These are phyloP conservation scores for Globisporangium ultimum DNA, from an alignment of 352 stramenopile species.

Conservation along the genomic window DNA sequence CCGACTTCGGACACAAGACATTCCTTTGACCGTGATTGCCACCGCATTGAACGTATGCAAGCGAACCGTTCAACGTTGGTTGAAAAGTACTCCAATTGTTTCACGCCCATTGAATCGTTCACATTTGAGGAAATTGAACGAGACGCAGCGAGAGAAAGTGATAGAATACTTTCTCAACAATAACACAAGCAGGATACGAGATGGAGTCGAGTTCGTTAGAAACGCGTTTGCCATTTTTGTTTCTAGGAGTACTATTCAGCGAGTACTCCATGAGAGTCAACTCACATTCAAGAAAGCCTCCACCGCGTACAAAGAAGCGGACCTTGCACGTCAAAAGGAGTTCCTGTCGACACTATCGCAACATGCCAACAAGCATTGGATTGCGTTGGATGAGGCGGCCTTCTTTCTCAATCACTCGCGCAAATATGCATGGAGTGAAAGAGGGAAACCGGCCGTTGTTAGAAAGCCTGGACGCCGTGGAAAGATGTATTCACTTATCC, in stretches of 20 bases:
- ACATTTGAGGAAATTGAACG: slow-evolving; percentile 1
- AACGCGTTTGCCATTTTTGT: background rate
- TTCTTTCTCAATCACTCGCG: slow-evolving; percentile 13
- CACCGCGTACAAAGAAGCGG: slow-evolving; percentile 1
- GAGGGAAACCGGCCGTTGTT: slow-evolving; percentile 5
- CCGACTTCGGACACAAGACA: background rate
- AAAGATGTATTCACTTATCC: slow-evolving; percentile 5
- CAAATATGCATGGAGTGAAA: slow-evolving; percentile 7
- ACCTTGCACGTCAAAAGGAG: slow-evolving; percentile 1
- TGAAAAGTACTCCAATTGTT: background rate
- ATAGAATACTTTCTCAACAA: background rate
- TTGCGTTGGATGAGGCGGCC: slow-evolving; percentile 12
- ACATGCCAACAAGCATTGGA: slow-evolving; percentile 3
- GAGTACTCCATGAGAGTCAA: background rate
- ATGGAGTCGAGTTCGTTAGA: background rate
- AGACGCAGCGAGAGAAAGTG: background rate
- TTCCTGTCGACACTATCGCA: slow-evolving; percentile 3
- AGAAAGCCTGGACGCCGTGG: background rate
- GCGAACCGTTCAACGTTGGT: slow-evolving; percentile 7
- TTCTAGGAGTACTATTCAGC: slow-evolving; percentile 1
- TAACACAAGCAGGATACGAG: slow-evolving; percentile 5
- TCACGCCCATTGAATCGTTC: slow-evolving; percentile 4
- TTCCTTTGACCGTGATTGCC: slow-evolving; percentile 1
- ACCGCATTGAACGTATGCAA: slow-evolving; percentile 1
- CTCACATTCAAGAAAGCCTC: slow-evolving; percentile 6